Base-by-base conservation (phyloP, 192 early-diverging fungal genomes). In the Rhizoclosmatium sp. region DNA sequence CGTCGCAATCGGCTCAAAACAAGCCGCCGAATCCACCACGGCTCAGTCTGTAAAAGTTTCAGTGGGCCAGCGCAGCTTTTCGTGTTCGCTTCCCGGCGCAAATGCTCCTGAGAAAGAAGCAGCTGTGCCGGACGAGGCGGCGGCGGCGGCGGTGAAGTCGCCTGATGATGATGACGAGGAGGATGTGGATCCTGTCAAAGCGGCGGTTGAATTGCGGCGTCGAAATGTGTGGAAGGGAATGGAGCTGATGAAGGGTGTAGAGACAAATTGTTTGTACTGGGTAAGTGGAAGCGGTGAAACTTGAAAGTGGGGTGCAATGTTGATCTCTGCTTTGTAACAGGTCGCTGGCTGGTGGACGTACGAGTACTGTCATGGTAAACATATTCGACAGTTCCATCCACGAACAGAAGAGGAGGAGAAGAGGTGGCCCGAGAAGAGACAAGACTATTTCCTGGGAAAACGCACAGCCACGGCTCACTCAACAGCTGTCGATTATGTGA, bases 331-430 rank as follows among this genome's bases (percentile, higher is more conserved):
- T 39, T 9, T 41, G 10, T 47, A 23, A 58, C 54, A 77, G 79
- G 45, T 82, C 41, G 54, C 83, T 51, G 86, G 86, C 21, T 95
- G 90, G 85, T 97, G 93, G 93, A 87, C 90, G 1, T 97, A 95
- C 77, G 94, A 97, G 82, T 95, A 93, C 81, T 97, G 95, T 77
- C 94, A 93, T 81, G 49, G 69, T 49, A 72, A 65, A 7, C 75
- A 89, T 58, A 85, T 93, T 39, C 89, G 91, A 5, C 93, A 94
- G 83, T 93, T 80, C 83, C 91, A 92, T 77, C 76, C 76, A 45
- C 47, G 79, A 48, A 59, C 81, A 3, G 71, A 78, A 16, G 84
- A 84, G 67, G 71, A 84, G 3, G 82, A 86, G 65, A 12, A 40
- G 41, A 40, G 67, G 61, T 69, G 40, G 16, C 73, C 74, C 54